Evolutionary conservation across 2,329 filamentous ascomycete species (phyloP), one percentile per base, ranked within the genome.

Genomic region (Graphilbum ipis-grandicollis): DNA sequence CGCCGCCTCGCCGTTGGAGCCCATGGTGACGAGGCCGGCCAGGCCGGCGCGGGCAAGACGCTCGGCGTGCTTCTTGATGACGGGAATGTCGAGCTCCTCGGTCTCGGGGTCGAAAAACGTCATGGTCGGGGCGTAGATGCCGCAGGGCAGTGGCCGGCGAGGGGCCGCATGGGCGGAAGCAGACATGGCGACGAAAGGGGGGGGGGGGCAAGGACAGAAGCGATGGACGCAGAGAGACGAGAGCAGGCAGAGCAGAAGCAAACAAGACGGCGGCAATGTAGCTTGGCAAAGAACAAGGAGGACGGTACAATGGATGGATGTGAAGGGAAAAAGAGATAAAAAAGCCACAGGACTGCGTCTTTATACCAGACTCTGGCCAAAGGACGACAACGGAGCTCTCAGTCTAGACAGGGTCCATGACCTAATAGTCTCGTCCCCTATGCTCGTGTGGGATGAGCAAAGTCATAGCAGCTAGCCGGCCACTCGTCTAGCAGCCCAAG

Each of bases 61-160:
- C 46, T 81, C 72, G 19, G 81, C 79, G 53, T 93, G 84, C 52
- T 71, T 78, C 58, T 82, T 80, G 60, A 90, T 81, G 41, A 71
- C 70, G 26, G 79, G 66, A 44, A 86, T 73, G 52, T 93, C 84
- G 48, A 93, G 68, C 34, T 90, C 81, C 58, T 93, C 84, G 33
- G 81, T 90, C 45, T 77, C 69, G 7, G 78, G 67, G 57, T 88
- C 65, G 63, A 93, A 93, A 56, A 93, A 92, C 50, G 83, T 92
- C 75, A 90, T 83, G 42, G 80, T 88, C 19, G 84, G 84, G 41
- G 80, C 80, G 57, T 90, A 92, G 54, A 90, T 85, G 53, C 83
- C 82, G 50, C 78, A 77, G 32, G 79, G 78, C 38, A 92, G 70
- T 44, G 76, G 66, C 40, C 67, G 60, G 43, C 60, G 59, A 15